phyloP scores from a whole-genome alignment of 768 basidiomycete species.

The Agaricus sinodeliciosus region DNA sequence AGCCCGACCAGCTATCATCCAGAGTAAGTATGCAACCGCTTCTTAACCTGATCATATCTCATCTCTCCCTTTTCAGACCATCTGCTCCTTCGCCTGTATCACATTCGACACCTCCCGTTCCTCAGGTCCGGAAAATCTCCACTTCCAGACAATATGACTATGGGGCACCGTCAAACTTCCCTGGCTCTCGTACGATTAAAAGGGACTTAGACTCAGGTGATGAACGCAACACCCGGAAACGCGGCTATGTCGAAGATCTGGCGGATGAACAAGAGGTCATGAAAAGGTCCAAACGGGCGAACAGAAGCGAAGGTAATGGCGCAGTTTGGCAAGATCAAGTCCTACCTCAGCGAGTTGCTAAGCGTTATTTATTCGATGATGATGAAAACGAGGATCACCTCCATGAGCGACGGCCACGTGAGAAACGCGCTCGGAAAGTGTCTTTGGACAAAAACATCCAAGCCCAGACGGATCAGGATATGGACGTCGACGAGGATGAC shows the following conservation, averaged over 20 bases:
- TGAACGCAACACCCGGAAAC: slow-evolving; percentile 1
- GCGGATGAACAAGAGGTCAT: slow-evolving; percentile 13
- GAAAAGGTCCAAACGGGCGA: slow-evolving; percentile 1
- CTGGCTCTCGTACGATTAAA: background rate
- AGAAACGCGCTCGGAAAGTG: slow-evolving; percentile 52
- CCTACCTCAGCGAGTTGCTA: slow-evolving; percentile 33
- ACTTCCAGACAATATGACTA: background rate
- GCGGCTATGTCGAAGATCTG: slow-evolving; percentile 8
- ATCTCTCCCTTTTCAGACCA: background rate
- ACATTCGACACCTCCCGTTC: background rate
- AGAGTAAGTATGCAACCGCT: background rate
- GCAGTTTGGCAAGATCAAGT: slow-evolving; percentile 1
- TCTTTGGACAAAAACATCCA: slow-evolving; percentile 34
- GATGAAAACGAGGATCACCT: slow-evolving; percentile 37
- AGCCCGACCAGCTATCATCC: slow-evolving; percentile 1
- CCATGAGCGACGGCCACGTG: slow-evolving; percentile 30
- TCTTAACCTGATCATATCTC: background rate
- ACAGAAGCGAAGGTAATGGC: slow-evolving; percentile 3
- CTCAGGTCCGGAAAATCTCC: background rate
- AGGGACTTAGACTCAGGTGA: background rate
- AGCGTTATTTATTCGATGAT: slow-evolving; percentile 40
- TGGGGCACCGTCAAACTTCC: background rate
- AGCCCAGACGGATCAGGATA: slow-evolving; percentile 37
- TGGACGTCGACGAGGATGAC: slow-evolving; percentile 35
- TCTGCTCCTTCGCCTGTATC: background rate